Evolutionary conservation across 345 rosid genomes (phyloP).

Genomic region (Populus pruinosa): DNA sequence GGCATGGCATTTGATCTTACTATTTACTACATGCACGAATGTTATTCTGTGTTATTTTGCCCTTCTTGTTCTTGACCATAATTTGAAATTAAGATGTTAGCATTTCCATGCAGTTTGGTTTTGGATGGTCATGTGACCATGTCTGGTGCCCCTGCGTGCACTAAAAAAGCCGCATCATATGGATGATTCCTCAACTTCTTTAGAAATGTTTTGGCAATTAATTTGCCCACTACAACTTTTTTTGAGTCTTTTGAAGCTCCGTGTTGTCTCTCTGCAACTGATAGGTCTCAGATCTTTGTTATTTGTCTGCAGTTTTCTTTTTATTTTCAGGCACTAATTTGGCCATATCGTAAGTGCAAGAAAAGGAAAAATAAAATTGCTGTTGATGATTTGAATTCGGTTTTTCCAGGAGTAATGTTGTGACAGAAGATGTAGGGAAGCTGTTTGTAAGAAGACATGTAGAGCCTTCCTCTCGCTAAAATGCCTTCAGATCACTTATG

Average conservation of each 20-base stretch:
- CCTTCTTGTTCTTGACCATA: neutral
- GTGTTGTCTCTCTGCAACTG: neutral
- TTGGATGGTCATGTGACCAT: neutral
- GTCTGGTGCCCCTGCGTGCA: neutral
- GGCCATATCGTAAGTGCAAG: neutral
- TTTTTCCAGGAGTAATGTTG: constrained; percentile 78
- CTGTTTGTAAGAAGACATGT: constrained; percentile 62
- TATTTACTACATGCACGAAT: neutral
- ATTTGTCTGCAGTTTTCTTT: neutral
- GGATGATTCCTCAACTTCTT: neutral
- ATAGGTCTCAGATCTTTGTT: neutral
- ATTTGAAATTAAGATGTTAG: neutral
- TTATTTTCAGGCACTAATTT: neutral
- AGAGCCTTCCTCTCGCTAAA: constrained; percentile 36
- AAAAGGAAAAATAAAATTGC: neutral
- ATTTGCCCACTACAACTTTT: neutral
- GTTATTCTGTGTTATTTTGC: neutral
- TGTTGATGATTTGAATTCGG: constrained; percentile 16
- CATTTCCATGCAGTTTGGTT: neutral
- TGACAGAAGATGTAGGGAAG: constrained; percentile 85
- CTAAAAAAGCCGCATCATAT: neutral
- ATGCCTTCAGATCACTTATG: constrained; percentile 12
- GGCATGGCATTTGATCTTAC: neutral
- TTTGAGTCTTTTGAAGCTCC: neutral
- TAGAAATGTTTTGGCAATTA: neutral